Percentiles rank a stretch among this genome's conserved stretches.
Conservation (phyloP, 345 rosid genomes). For the Eucalyptus cladocalyx region DNA sequence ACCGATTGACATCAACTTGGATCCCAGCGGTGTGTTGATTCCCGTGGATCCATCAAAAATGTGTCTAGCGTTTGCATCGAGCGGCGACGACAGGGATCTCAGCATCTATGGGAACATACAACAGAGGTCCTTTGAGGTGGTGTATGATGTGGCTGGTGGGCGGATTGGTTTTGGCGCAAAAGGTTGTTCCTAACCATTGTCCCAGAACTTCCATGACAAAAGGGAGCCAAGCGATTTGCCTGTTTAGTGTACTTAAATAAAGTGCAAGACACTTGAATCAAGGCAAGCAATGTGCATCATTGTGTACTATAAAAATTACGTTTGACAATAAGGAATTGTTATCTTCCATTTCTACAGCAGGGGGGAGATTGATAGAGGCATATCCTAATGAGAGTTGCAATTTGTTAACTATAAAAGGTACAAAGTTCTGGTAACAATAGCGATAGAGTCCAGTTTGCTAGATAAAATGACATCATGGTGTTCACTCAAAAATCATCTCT, state of each 20-base stretch:
- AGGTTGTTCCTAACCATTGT: background rate
- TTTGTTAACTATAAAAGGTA: background rate
- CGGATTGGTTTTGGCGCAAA: background rate
- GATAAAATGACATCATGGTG: background rate
- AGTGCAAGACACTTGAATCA: background rate
- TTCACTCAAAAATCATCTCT: background rate
- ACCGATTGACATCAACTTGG: background rate
- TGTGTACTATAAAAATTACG: background rate
- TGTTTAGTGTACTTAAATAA: background rate
- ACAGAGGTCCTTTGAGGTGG: background rate
- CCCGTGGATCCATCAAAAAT: background rate
- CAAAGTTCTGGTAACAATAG: background rate
- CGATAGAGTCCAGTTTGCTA: background rate
- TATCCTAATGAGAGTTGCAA: background rate
- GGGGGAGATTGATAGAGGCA: background rate
- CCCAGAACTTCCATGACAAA: background rate
- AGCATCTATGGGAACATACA: background rate
- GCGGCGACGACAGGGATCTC: background rate
- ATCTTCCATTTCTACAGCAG: background rate
- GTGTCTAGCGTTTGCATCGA: background rate
- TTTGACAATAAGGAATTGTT: background rate
- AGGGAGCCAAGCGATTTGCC: background rate
- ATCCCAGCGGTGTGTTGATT: background rate
- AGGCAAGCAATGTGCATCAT: background rate
- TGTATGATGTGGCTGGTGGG: background rate